These are phyloP conservation scores for Sporisorium exsertum DNA, from an alignment of 1,284 basidiomycete genomes.

Conservation along the genomic window DNA sequence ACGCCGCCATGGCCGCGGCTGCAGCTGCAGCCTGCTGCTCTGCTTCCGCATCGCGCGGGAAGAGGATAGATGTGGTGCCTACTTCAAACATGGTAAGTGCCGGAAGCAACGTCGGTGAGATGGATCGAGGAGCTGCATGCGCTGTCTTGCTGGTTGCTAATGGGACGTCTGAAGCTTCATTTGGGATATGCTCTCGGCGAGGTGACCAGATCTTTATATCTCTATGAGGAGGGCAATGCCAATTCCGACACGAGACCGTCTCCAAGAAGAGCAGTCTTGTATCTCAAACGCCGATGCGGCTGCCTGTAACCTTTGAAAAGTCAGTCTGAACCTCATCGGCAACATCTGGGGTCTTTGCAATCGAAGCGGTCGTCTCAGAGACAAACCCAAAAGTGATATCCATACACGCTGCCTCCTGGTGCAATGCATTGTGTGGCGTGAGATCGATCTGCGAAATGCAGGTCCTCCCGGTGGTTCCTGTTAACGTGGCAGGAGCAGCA, in stretches of 20 bases:
- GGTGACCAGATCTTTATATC: too few relatives aligned
- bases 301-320: too few relatives aligned
- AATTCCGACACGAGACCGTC: too few relatives aligned
- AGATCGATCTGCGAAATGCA: constrained; percentile 1
- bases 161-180: background rate
- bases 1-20: constrained; percentile 28
- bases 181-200: too few relatives aligned
- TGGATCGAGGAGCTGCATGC: background rate
- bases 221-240: too few relatives aligned
- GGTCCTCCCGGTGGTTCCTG: constrained; percentile 3
- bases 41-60: constrained; percentile 11
- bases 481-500: too few relatives aligned
- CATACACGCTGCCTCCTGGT: background rate
- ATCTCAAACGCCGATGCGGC: too few relatives aligned
- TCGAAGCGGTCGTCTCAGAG: too few relatives aligned
- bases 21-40: constrained; percentile 24
- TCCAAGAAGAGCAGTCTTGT: too few relatives aligned
- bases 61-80: background rate
- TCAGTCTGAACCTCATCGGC: too few relatives aligned
- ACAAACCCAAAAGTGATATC: too few relatives aligned
- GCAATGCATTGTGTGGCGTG: background rate
- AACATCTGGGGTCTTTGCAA: too few relatives aligned
- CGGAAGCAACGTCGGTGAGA: background rate
- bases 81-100: background rate
- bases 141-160: background rate